A percentile compares a stretch with the other conserved stretches of the same genome.
phyloP scores from a whole-genome alignment of 2,329 filamentous ascomycete genomes.

The Calonectria honghensis region DNA sequence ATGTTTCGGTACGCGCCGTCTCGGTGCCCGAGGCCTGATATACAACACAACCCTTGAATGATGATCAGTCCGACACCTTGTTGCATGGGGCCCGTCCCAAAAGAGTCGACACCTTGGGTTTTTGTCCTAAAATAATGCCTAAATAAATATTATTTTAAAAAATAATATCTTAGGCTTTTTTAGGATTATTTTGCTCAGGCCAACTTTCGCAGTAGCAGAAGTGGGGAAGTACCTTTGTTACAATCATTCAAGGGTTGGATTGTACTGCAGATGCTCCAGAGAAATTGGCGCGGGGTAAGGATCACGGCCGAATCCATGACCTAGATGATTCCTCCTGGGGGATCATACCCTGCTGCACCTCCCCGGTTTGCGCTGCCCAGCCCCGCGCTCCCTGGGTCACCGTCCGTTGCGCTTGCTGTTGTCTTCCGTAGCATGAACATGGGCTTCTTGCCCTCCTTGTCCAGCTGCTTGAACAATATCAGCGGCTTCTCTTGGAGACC shows the following conservation, averaged over 20 bases:
- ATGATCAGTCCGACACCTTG: too few relatives aligned
- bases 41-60: neutral
- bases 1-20: slow-evolving; percentile 50
- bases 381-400: slow-evolving; percentile 73
- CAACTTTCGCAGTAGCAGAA: too few relatives aligned
- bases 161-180: too few relatives aligned
- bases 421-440: slow-evolving; percentile 97
- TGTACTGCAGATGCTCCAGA: slow-evolving; percentile 24
- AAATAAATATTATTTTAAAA: too few relatives aligned
- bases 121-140: too few relatives aligned
- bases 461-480: slow-evolving; percentile 96
- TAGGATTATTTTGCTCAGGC: too few relatives aligned
- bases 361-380: slow-evolving; percentile 68
- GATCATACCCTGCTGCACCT: slow-evolving; percentile 70
- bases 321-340: slow-evolving; percentile 77
- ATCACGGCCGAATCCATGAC: slow-evolving; percentile 30
- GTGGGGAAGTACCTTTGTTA: too few relatives aligned
- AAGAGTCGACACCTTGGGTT: too few relatives aligned
- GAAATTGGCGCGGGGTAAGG: slow-evolving; percentile 29
- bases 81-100: too few relatives aligned
- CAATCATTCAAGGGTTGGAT: too few relatives aligned
- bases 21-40: slow-evolving; percentile 29
- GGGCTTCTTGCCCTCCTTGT: slow-evolving; percentile 97
- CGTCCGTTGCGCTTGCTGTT: slow-evolving; percentile 71
- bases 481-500: slow-evolving; percentile 94